Evolutionary conservation across 257 asterid genomes (phyloP), one percentile per base, ranked within the genome.

Genomic region (Ajuga chamaepitys): DNA sequence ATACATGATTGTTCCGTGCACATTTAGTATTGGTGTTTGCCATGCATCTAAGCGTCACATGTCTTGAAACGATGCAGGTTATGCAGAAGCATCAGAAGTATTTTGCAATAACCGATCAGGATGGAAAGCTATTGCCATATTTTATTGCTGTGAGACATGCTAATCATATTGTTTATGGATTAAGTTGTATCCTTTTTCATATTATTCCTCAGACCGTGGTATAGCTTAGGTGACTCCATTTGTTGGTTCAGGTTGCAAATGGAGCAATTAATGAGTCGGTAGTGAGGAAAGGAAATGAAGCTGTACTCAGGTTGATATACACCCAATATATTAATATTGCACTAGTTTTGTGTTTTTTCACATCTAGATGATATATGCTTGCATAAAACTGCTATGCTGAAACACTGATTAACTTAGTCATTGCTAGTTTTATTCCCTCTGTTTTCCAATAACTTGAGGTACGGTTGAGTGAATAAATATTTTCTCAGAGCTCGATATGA

Each of bases 61-160:
- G 51, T 70, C 46, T 35, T 62, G 69, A 69, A 63, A 66, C 32
- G 58, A 10, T 74, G 81, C 86, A 92, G 98, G 98, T 93, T 58
- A 93, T 92, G 98, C 96, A 82, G 86, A 87, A 93, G 83, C 98
- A 93, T 80, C 97, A 93, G 75, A 93, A 84, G 74, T 89, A 93
- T 85, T 93, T 93, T 70, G 95, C 95, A 40, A 71, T 89, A 69
- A 86, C 89, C 9, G 88, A 89, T 72, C 80, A 80, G 76, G 76
- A 81, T 17, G 95, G 87, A 64, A 71, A 81, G 20, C 83, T 93
- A 63, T 76, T 89, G 78, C 99, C 97, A 62, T 81, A 84, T 80
- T 93, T 93, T 75, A 75, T 93, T 72, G 83, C 97, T 30, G 97
- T 89, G 70, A 81, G 97, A 77, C 74, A 66, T 62, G 55, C 67